phyloP scores from a whole-genome alignment of 805 yeast genomes.

The Ogataea haglerorum region DNA sequence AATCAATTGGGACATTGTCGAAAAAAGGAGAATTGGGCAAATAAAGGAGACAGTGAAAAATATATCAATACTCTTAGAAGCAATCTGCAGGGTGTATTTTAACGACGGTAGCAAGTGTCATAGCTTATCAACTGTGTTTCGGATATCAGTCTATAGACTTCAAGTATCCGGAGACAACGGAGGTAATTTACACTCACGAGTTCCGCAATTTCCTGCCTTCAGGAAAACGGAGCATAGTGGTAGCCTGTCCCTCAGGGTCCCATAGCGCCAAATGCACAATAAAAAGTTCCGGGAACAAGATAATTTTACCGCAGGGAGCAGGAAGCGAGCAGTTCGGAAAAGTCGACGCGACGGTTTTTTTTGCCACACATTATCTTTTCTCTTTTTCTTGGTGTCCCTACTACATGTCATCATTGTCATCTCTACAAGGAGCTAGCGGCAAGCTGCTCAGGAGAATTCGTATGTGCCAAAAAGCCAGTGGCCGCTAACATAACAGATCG shows the following conservation, averaged over 20 bases:
- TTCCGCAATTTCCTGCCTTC: too few species aligned
- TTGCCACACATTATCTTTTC: conserved; percentile 12
- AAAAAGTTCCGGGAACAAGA: too few species aligned
- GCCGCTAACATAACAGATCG: conserved; percentile 43
- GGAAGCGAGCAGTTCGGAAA: background rate
- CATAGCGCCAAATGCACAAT: too few species aligned
- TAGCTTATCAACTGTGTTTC: too few species aligned
- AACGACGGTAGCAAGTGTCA: too few species aligned
- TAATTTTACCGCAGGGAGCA: too few species aligned
- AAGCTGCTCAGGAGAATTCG: conserved; percentile 37
- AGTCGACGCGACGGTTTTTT: conserved; percentile 9
- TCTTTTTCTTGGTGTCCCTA: background rate
- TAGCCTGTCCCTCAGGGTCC: too few species aligned
- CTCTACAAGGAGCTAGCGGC: conserved; percentile 36
- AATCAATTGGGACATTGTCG: conserved; percentile 1
- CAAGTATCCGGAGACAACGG: too few species aligned
- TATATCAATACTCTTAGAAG: background rate
- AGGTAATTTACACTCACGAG: too few species aligned
- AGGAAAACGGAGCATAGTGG: too few species aligned
- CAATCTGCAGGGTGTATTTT: too few species aligned
- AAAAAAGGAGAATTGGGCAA: conserved; percentile 2
- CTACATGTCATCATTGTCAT: conserved; percentile 30
- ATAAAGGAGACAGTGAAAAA: conserved; percentile 1
- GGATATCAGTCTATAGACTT: too few species aligned
- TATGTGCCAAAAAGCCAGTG: conserved; percentile 17